Evolutionary conservation across 202 grass and related monocot species (phyloP).

Genomic region (Setaria italica): DNA sequence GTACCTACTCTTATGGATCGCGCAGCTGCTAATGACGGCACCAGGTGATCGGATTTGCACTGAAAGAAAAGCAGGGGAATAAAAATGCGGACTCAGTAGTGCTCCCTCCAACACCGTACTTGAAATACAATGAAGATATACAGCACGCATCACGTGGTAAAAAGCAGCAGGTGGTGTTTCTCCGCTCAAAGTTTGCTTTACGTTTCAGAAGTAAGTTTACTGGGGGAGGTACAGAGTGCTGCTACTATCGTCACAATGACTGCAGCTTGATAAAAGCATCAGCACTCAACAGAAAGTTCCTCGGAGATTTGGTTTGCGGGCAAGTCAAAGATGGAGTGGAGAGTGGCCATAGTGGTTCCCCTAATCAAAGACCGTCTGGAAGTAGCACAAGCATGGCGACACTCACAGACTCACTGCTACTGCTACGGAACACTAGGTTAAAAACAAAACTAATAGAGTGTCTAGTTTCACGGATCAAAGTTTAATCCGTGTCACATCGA

Average conservation of each 20-base stretch:
- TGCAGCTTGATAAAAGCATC: constrained; percentile 2
- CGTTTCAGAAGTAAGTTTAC: constrained; percentile 24
- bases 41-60: neutral
- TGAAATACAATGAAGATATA: neutral
- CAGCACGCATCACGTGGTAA: constrained; percentile 10
- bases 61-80: neutral
- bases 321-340: neutral
- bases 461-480: no score
- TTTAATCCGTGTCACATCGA: no score
- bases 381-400: neutral
- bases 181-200: constrained; percentile 36
- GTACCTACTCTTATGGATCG: neutral
- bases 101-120: neutral
- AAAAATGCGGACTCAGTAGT: neutral
- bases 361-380: neutral
- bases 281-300: neutral
- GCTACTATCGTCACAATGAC: neutral
- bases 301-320: neutral
- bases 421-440: neutral
- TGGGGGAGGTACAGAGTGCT: no score
- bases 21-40: neutral
- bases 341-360: neutral
- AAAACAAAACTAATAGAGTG: neutral
- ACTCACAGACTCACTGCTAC: neutral
- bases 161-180: neutral